A percentile compares a stretch with the other conserved stretches of the same genome.
Conservation (phyloP, 768 basidiomycete species). For the Boletus pseudo-olivaceus region DNA sequence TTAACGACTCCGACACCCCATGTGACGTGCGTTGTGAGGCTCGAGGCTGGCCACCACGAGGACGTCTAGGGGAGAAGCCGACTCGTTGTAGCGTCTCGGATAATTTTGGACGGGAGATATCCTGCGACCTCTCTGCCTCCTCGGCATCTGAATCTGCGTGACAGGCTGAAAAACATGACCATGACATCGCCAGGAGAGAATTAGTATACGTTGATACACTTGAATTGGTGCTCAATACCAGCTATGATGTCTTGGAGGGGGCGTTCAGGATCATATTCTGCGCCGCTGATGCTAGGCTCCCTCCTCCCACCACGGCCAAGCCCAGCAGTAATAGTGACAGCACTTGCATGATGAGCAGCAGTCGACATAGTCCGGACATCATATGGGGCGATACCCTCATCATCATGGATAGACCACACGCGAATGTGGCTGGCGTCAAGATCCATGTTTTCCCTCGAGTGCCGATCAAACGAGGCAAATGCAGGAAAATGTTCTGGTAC, state of each 20-base stretch:
- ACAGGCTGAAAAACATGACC: conserved; percentile 42
- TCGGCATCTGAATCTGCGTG: conserved; percentile 48
- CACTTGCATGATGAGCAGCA: conserved; percentile 86
- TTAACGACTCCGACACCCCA: conserved; percentile 10
- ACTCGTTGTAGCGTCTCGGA: conserved; percentile 68
- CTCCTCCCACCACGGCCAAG: conserved; percentile 49
- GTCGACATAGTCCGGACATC: conserved; percentile 75
- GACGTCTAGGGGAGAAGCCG: conserved; percentile 72
- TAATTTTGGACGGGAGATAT: conserved; percentile 55
- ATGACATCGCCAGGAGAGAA: not conserved
- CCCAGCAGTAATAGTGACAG: conserved; percentile 81
- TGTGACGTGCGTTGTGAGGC: conserved; percentile 21
- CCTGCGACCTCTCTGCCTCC: conserved; percentile 42
- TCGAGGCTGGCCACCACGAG: conserved; percentile 44
- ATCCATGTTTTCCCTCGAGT: conserved; percentile 54
- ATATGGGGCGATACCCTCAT: conserved; percentile 66
- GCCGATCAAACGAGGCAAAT: conserved; percentile 59
- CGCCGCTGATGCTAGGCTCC: conserved; percentile 64
- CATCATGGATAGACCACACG: conserved; percentile 61
- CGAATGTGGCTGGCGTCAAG: conserved; percentile 49
- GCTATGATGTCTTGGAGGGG: conserved; percentile 71
- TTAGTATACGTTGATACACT: not conserved
- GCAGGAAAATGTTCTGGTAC: conserved; percentile 54
- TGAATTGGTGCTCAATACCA: conserved; percentile 33
- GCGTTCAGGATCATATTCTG: conserved; percentile 84